phyloP scores from a whole-genome alignment of 306 rosid genomes.

The Cyclanthera cordifolia region DNA sequence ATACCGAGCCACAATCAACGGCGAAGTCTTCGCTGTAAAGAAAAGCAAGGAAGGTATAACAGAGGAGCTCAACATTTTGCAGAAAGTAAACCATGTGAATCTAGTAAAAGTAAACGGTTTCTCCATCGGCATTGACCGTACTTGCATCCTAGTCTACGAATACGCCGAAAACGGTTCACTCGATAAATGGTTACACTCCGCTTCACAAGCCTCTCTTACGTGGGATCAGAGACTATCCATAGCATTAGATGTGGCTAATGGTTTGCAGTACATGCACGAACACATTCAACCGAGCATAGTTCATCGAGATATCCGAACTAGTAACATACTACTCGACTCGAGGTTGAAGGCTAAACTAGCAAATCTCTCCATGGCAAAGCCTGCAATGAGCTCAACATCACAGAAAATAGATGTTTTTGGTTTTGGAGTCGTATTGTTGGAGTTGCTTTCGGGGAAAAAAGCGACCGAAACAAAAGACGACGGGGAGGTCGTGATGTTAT shows the following conservation, averaged over 20 bases:
- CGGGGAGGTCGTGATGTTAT: constrained; percentile 51
- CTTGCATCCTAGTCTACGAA: constrained; percentile 55
- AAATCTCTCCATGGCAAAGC: constrained; percentile 57
- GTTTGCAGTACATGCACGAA: constrained; percentile 75
- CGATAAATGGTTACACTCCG: constrained; percentile 40
- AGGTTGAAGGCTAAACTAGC: constrained; percentile 66
- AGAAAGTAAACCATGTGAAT: constrained; percentile 72
- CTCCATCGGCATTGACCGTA: constrained; percentile 34
- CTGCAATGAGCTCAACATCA: constrained; percentile 26
- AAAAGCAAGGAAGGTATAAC: constrained; percentile 38
- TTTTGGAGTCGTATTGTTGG: constrained; percentile 54
- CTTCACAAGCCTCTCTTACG: constrained; percentile 30
- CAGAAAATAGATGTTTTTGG: constrained; percentile 57
- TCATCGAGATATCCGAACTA: constrained; percentile 57
- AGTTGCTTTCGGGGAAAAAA: constrained; percentile 55
- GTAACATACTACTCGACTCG: constrained; percentile 57
- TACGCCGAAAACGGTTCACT: constrained; percentile 68
- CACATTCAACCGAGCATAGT: constrained; percentile 63
- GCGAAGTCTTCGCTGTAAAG: constrained; percentile 42
- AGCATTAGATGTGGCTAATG: constrained; percentile 69
- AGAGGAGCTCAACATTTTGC: constrained; percentile 60
- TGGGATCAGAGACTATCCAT: constrained; percentile 65
- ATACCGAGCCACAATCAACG: constrained; percentile 51
- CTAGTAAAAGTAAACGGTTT: constrained; percentile 61
- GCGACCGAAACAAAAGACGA: constrained; percentile 29